phyloP scores from a whole-genome alignment of 768 basidiomycete genomes.

The Mycena epipterygia region DNA sequence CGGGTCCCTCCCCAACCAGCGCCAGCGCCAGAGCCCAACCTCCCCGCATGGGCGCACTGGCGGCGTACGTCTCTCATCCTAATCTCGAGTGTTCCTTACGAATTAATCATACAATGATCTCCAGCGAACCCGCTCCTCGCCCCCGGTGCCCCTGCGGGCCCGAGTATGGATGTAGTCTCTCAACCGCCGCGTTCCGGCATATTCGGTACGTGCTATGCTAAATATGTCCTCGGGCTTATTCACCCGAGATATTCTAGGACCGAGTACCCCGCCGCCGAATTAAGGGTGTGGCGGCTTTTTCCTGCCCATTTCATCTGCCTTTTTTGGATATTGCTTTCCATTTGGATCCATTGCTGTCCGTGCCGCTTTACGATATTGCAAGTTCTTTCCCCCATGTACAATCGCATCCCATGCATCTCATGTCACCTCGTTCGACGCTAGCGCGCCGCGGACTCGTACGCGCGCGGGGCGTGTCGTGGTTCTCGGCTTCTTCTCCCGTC shows the following conservation, averaged over 20 bases:
- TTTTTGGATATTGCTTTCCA: too few species aligned
- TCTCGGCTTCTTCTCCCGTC: too few species aligned
- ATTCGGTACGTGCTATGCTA: background rate
- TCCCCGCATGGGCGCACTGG: slow-evolving; percentile 73
- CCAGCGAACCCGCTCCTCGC: slow-evolving; percentile 23
- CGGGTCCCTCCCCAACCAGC: slow-evolving; percentile 43
- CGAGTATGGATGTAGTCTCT: background rate
- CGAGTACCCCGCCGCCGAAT: slow-evolving; percentile 31
- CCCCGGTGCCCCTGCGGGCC: slow-evolving; percentile 16
- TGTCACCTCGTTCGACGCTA: too few species aligned
- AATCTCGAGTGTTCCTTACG: background rate
- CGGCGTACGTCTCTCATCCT: slow-evolving; percentile 53
- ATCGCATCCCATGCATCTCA: too few species aligned
- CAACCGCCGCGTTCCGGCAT: slow-evolving; percentile 22
- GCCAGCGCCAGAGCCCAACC: slow-evolving; percentile 39
- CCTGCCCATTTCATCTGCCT: too few species aligned
- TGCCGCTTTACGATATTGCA: too few species aligned
- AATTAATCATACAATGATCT: background rate
- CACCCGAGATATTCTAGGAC: background rate
- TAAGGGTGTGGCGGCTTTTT: background rate
- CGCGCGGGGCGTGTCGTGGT: too few species aligned
- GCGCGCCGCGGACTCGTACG: too few species aligned
- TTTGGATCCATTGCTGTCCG: too few species aligned
- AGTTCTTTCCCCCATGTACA: too few species aligned
- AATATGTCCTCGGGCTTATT: background rate